These are phyloP conservation scores for Krasilnikovozyma curviuscula DNA, from an alignment of 768 basidiomycete species.

Conservation along the genomic window DNA sequence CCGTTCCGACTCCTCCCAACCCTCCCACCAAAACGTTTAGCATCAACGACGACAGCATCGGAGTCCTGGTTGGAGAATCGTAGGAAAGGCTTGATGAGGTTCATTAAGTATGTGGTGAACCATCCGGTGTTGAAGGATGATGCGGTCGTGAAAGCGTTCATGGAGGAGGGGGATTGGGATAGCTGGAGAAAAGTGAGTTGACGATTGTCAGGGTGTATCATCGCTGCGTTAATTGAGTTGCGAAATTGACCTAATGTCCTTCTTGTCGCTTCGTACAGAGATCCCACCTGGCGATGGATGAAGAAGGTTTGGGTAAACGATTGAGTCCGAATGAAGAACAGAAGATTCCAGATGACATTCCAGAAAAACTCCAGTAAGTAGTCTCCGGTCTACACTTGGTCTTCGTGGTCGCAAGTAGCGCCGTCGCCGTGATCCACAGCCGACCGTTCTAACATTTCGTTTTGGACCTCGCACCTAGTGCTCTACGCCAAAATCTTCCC, in stretches of 20 bases:
- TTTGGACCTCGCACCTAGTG: constrained; percentile 29
- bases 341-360: constrained; percentile 77
- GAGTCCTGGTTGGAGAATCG: constrained; percentile 60
- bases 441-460: background rate
- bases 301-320: constrained; percentile 44
- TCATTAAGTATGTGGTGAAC: constrained; percentile 66
- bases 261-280: constrained; percentile 28
- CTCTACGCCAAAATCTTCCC: constrained; percentile 54
- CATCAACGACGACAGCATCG: constrained; percentile 21
- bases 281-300: constrained; percentile 53
- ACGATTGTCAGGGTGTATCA: background rate
- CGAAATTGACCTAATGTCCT: background rate
- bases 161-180: constrained; percentile 68
- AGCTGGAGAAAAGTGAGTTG: constrained; percentile 47
- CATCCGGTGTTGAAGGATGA: constrained; percentile 84
- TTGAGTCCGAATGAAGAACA: constrained; percentile 49
- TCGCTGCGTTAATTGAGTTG: background rate
- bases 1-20: constrained; percentile 77
- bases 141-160: constrained; percentile 57
- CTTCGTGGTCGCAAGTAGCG: background rate
- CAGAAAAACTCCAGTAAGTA: constrained; percentile 59
- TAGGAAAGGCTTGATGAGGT: constrained; percentile 62
- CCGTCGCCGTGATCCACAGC: background rate
- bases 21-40: constrained; percentile 80
- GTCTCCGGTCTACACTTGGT: background rate